Evolutionary conservation across 2,329 filamentous ascomycete species (phyloP), one percentile per base, ranked within the genome.

Genomic region (Curvularia sp.): DNA sequence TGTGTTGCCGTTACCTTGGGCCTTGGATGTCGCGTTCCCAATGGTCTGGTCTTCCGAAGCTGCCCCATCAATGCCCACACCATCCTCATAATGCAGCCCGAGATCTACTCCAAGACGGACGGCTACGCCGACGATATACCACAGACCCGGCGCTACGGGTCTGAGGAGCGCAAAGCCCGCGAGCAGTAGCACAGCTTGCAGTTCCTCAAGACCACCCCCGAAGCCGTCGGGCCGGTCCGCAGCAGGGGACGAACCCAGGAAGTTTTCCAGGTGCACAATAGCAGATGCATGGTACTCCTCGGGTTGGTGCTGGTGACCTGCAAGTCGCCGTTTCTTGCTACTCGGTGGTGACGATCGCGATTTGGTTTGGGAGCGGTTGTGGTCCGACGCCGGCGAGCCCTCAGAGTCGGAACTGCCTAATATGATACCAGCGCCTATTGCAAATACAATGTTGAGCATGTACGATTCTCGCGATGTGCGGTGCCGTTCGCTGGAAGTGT

Each of bases 261-360:
- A 97, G 7, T 89, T 87, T 74, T 97, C 94, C 6, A 98, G 83
- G 73, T 98, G 92, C 18, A 96, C 86, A 65, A 97, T 96, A 15
- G 94, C 94, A 53, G 93, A 95, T 1, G 95, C 93, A 76, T 98
- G 94, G 74, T 98, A 98, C 76, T 97, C 93, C 74, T 98, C 95
- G 0, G 94, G 93, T 74, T 96, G 92, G 64, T 84, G 83, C 74
- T 89, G 87, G 79, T 81, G 86, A 82, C 64, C 80, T 42, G 79
- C 71, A 52, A 77, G 67, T 62, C 70, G 73, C 75, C 75, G 70
- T 65, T 72, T 74, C 66, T 79, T 79, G 53, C 60, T 68, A 41
- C 61, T 70, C 4, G 74, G 74, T 7, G 74, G 73, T 49, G 75
- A 77, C 5, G 68, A 59, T 6, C 63, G 68, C 19, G 69, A 61